Evolutionary conservation across 768 basidiomycete species (phyloP).

Genomic region (Amanita thiersii): DNA sequence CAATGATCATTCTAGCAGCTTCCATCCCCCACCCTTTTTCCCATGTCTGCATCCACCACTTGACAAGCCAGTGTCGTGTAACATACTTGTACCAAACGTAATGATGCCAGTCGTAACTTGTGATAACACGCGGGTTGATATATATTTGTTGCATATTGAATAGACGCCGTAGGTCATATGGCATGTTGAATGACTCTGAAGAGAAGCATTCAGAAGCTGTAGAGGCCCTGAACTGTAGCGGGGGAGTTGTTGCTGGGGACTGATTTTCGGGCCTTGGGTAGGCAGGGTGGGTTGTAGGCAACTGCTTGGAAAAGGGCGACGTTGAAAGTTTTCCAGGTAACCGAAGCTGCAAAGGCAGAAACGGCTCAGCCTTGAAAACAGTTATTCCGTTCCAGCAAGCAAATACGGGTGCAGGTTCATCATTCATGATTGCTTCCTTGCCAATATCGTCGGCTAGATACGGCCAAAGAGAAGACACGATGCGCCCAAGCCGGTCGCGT

Average conservation of each 20-base stretch:
- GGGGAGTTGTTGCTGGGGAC: conserved; percentile 1
- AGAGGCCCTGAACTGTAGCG: conserved; percentile 2
- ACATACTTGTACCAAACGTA: conserved; percentile 5
- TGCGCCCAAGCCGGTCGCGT: conserved; percentile 23
- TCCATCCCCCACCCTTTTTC: background rate
- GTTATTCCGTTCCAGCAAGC: conserved; percentile 40
- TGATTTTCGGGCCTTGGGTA: background rate
- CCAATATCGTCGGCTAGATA: conserved; percentile 31
- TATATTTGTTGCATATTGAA: conserved; percentile 1
- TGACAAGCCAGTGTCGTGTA: conserved; percentile 5
- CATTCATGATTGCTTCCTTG: conserved; percentile 24
- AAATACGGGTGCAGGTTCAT: conserved; percentile 34
- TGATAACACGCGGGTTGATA: conserved; percentile 4
- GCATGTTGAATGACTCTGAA: conserved; percentile 4
- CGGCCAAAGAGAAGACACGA: conserved; percentile 26
- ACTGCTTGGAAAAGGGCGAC: background rate
- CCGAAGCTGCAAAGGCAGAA: conserved; percentile 30
- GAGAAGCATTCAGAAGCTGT: background rate
- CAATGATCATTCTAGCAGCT: conserved; percentile 5
- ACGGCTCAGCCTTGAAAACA: conserved; percentile 29
- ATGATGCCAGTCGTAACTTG: conserved; percentile 1
- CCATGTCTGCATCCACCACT: conserved; percentile 5
- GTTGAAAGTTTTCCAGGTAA: background rate
- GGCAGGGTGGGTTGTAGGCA: conserved; percentile 1
- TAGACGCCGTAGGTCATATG: conserved; percentile 3